These are phyloP conservation scores for Dalbergia cultrata DNA, from an alignment of 306 rosid species.

Conservation along the genomic window DNA sequence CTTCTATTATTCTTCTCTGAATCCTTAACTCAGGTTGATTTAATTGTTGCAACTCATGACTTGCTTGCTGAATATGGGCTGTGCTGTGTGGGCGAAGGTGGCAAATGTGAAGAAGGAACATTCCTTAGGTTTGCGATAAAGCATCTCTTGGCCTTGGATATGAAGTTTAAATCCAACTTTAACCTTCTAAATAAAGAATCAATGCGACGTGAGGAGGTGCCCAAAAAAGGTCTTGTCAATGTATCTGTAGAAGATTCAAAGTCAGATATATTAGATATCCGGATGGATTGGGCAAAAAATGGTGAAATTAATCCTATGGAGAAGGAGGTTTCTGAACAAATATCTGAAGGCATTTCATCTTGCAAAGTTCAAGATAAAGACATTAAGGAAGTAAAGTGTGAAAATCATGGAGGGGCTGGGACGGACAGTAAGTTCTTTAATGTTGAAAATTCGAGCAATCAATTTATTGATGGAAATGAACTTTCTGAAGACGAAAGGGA, in stretches of 20 bases:
- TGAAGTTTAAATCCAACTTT: conserved; percentile 79
- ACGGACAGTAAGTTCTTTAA: conserved; percentile 51
- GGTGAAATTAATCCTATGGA: conserved; percentile 55
- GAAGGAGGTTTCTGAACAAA: conserved; percentile 60
- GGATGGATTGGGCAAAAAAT: conserved; percentile 52
- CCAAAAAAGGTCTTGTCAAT: conserved; percentile 60
- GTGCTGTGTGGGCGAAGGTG: conserved; percentile 88
- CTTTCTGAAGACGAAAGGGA: conserved; percentile 88
- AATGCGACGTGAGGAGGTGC: conserved; percentile 57
- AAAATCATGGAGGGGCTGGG: conserved; percentile 58
- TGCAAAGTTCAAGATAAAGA: conserved; percentile 56
- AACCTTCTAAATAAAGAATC: conserved; percentile 63
- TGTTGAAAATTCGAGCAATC: conserved; percentile 61
- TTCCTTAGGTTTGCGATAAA: conserved; percentile 97
- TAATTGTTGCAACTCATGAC: conserved; percentile 93
- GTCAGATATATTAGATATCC: conserved; percentile 55
- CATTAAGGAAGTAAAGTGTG: conserved; percentile 56
- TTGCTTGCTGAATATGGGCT: conserved; percentile 94
- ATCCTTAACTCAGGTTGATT: conserved; percentile 76
- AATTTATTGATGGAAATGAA: conserved; percentile 63
- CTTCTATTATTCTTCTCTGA: conserved; percentile 35
- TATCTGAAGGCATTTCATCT: conserved; percentile 56
- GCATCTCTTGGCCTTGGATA: conserved; percentile 91
- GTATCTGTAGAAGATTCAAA: conserved; percentile 59
- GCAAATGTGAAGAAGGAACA: conserved; percentile 86